These are phyloP conservation scores for Phyllostachys edulis DNA, from an alignment of 176 grass and related monocot species.

Conservation along the genomic window DNA sequence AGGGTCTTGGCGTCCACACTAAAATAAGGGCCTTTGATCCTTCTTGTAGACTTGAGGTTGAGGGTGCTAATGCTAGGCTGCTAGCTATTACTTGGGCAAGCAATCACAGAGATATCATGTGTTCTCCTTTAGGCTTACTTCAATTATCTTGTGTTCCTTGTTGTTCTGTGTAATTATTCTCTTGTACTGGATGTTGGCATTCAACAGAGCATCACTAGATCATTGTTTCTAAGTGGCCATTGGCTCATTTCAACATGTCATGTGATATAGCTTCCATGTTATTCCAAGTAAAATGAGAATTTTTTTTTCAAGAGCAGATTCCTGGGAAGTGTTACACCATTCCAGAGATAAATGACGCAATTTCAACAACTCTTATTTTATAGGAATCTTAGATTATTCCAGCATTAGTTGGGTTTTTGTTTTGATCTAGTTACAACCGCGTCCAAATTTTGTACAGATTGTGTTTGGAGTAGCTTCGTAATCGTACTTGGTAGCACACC, in stretches of 20 bases:
- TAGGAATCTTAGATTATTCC: constrained; percentile 3
- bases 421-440: not conserved
- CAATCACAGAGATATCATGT: not conserved
- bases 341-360: not conserved
- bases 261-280: not conserved
- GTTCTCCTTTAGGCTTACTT: not conserved
- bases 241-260: not conserved
- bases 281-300: constrained; percentile 8
- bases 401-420: not conserved
- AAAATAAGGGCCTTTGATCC: constrained; percentile 23
- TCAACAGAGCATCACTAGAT: not conserved
- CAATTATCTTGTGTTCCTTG: not conserved
- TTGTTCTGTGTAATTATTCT: not conserved
- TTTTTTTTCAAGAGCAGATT: not conserved
- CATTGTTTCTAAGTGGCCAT: not conserved
- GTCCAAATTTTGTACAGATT: not conserved
- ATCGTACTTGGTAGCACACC: constrained; percentile 16
- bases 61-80: not conserved
- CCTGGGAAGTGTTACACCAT: not conserved
- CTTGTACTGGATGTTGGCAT: not conserved
- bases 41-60: not conserved
- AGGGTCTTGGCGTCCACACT: constrained; percentile 11
- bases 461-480: not conserved
- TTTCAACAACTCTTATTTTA: constrained; percentile 7
- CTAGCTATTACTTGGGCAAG: not conserved